Evolutionary conservation across 2,329 filamentous ascomycete species (phyloP).

Genomic region (Erysiphe pulchra): DNA sequence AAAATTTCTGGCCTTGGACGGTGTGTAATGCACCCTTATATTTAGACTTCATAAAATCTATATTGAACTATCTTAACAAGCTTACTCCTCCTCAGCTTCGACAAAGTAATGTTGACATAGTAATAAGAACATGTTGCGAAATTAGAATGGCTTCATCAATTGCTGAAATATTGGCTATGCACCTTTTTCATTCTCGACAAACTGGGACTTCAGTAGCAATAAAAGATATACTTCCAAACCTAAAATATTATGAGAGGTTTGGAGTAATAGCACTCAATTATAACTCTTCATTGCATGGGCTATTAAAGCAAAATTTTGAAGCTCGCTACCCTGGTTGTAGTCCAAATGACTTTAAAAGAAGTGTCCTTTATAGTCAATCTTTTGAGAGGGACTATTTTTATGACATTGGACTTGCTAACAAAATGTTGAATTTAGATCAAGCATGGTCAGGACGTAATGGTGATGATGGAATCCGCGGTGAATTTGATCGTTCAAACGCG

Average conservation of each 20-base stretch:
- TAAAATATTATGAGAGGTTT: constrained; percentile 58
- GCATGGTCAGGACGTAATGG: constrained; percentile 46
- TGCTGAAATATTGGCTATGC: constrained; percentile 73
- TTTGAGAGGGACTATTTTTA: constrained; percentile 69
- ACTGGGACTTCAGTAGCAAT: constrained; percentile 41
- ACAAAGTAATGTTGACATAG: constrained; percentile 23
- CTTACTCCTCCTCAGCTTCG: constrained; percentile 25
- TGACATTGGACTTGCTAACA: constrained; percentile 46
- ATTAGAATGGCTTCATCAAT: constrained; percentile 56
- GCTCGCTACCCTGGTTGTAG: constrained; percentile 48
- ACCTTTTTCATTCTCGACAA: constrained; percentile 66
- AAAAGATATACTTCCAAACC: constrained; percentile 42
- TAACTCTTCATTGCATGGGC: constrained; percentile 65
- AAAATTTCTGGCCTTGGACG: constrained; percentile 91
- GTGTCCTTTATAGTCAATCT: constrained; percentile 33
- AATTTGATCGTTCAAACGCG: constrained; percentile 67
- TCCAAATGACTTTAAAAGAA: constrained; percentile 60
- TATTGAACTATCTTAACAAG: constrained; percentile 42
- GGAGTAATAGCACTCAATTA: constrained; percentile 60
- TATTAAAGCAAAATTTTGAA: constrained; percentile 65
- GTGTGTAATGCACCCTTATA: constrained; percentile 58
- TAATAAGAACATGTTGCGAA: constrained; percentile 24
- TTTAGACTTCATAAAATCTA: constrained; percentile 41
- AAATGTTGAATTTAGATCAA: constrained; percentile 50
- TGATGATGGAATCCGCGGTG: constrained; percentile 50